phyloP scores from a whole-genome alignment of 1,284 basidiomycete species.

The Ustanciosporium gigantosporum region DNA sequence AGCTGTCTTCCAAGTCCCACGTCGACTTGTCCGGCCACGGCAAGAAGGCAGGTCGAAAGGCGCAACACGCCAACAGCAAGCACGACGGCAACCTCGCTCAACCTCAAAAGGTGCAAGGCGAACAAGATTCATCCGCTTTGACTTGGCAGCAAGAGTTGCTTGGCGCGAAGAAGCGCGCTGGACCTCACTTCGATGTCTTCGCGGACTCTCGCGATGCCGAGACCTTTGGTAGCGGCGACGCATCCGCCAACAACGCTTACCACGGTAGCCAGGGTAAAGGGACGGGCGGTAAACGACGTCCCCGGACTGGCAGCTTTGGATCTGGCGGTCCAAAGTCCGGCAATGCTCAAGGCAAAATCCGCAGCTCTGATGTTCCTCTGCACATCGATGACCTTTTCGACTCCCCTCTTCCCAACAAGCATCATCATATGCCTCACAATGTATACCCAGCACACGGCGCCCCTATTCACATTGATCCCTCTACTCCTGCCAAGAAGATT shows the following conservation, averaged over 20 bases:
- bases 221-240: conserved; percentile 38
- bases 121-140: conserved; percentile 30
- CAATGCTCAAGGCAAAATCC: conserved; percentile 13
- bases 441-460: conserved; percentile 25
- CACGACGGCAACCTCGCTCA: conserved; percentile 37
- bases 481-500: conserved; percentile 38
- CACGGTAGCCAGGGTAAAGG: too few species aligned
- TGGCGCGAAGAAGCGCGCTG: conserved; percentile 33
- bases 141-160: conserved; percentile 53
- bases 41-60: conserved; percentile 10
- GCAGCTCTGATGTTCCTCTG: conserved; percentile 22
- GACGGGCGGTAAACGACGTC: conserved; percentile 18
- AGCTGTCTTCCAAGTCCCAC: conserved; percentile 15
- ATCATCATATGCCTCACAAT: too few species aligned
- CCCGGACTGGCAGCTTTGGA: conserved; percentile 35
- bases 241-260: conserved; percentile 1
- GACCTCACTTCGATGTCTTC: conserved; percentile 49
- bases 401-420: conserved; percentile 9
- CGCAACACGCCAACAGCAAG: conserved; percentile 6
- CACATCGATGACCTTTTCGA: conserved; percentile 43
- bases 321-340: conserved; percentile 15
- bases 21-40: conserved; percentile 8
- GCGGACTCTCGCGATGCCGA: conserved; percentile 46
- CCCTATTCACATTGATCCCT: conserved; percentile 30
- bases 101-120: conserved; percentile 31